These are phyloP conservation scores for Alternaria gansuensis DNA, from an alignment of 2,329 filamentous ascomycete genomes.

Conservation along the genomic window DNA sequence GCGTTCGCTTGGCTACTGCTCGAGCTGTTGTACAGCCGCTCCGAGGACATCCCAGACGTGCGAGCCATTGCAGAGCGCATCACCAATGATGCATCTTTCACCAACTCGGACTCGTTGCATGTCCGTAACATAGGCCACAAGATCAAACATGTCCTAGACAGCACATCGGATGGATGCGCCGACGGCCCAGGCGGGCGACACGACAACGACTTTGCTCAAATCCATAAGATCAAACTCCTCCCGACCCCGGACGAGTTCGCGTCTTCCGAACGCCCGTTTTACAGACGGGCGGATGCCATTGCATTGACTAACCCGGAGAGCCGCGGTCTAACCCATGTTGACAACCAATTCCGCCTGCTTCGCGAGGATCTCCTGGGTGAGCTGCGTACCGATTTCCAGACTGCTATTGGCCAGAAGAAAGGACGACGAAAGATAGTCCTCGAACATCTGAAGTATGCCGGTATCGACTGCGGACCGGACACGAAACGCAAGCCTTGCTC, in stretches of 20 bases:
- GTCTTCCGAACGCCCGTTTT: slow-evolving; percentile 63
- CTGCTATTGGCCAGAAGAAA: slow-evolving; percentile 60
- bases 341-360: slow-evolving; percentile 76
- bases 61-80: slow-evolving; percentile 36
- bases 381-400: slow-evolving; percentile 68
- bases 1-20: slow-evolving; percentile 56
- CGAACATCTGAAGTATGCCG: slow-evolving; percentile 50
- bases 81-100: slow-evolving; percentile 33
- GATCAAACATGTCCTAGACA: slow-evolving; percentile 56
- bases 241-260: slow-evolving; percentile 72
- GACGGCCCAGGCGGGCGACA: slow-evolving; percentile 70
- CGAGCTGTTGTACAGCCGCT: slow-evolving; percentile 57
- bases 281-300: slow-evolving; percentile 63
- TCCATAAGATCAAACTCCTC: slow-evolving; percentile 68
- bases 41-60: slow-evolving; percentile 38
- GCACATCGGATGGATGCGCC: slow-evolving; percentile 59
- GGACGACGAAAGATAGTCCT: slow-evolving; percentile 56
- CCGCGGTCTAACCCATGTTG: slow-evolving; percentile 64
- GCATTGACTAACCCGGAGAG: slow-evolving; percentile 49
- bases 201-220: slow-evolving; percentile 74
- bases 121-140: slow-evolving; percentile 66
- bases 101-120: slow-evolving; percentile 56
- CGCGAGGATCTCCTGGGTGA: slow-evolving; percentile 76
- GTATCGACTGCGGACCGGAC: slow-evolving; percentile 51
- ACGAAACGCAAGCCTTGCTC: slow-evolving; percentile 42